Evolutionary conservation across 164 flowering plant genomes (phyloP).

Genomic region (Tetracentron sinense): DNA sequence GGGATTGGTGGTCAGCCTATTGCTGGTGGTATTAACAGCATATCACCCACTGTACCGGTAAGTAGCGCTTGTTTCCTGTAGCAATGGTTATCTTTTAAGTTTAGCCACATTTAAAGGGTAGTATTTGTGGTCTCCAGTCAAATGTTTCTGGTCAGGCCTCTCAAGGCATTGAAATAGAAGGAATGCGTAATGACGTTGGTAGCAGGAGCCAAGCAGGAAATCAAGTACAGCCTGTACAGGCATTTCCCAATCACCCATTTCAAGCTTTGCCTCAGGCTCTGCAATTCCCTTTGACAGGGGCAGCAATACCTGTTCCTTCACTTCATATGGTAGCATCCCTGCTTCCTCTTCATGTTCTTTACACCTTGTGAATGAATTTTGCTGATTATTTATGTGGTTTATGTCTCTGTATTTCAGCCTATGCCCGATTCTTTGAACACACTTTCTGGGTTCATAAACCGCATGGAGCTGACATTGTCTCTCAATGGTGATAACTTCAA

Average conservation of each 20-base stretch:
- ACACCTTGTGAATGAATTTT: background rate
- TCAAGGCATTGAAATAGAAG: conserved; percentile 53
- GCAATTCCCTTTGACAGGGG: conserved; percentile 54
- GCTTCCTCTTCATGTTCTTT: background rate
- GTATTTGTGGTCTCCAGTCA: conserved; percentile 27
- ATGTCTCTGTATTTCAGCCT: conserved; percentile 48
- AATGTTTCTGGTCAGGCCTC: conserved; percentile 35
- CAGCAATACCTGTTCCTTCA: conserved; percentile 61
- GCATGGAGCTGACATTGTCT: conserved; percentile 63
- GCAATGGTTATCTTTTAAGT: background rate
- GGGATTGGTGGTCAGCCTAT: conserved; percentile 59
- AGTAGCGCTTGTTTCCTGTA: conserved; percentile 14
- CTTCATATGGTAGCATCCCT: conserved; percentile 42
- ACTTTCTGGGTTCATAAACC: conserved; percentile 69
- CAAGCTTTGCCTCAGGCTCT: conserved; percentile 44
- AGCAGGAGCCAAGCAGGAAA: conserved; percentile 46
- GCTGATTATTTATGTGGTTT: conserved; percentile 3
- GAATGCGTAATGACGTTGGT: conserved; percentile 26
- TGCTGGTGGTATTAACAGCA: conserved; percentile 29
- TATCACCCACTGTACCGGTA: conserved; percentile 40
- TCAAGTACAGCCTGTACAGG: conserved; percentile 40
- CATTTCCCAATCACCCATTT: conserved; percentile 35
- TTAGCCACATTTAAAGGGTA: background rate
- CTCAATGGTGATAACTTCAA: conserved; percentile 48
- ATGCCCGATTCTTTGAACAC: conserved; percentile 84